phyloP scores from a whole-genome alignment of 345 rosid species.

The Hypericum perforatum region DNA sequence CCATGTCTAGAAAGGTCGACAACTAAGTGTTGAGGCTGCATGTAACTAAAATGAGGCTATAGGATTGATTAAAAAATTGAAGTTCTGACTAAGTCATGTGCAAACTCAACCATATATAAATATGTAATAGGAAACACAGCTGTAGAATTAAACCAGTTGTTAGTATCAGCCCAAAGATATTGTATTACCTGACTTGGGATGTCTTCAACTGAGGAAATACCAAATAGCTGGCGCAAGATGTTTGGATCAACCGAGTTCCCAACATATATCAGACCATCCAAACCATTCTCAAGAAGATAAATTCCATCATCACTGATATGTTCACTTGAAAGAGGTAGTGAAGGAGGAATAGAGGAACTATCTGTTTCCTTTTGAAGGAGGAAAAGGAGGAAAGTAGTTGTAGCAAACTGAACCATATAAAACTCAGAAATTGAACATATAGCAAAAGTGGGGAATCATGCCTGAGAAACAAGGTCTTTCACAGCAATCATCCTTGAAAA shows the following conservation, averaged over 20 bases:
- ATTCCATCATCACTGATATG: slow-evolving; percentile 70
- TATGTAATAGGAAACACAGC: neutral
- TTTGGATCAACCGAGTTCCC: slow-evolving; percentile 58
- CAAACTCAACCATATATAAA: neutral
- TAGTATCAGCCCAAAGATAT: neutral
- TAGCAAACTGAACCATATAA: slow-evolving; percentile 11
- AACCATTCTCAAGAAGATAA: slow-evolving; percentile 91
- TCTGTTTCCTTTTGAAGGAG: slow-evolving; percentile 40
- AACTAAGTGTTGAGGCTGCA: no score
- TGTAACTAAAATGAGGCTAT: no score
- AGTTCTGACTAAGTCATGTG: no score
- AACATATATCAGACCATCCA: slow-evolving; percentile 72
- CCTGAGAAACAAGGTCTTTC: slow-evolving; percentile 69
- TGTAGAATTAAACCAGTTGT: neutral
- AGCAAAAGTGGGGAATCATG: slow-evolving; percentile 9
- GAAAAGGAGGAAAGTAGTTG: slow-evolving; percentile 12
- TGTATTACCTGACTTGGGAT: slow-evolving; percentile 60
- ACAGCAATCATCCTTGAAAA: slow-evolving; percentile 81
- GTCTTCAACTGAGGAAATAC: slow-evolving; percentile 48
- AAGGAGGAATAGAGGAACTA: slow-evolving; percentile 48
- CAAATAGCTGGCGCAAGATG: slow-evolving; percentile 57
- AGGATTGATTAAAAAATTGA: no score
- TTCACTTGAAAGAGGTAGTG: slow-evolving; percentile 83
- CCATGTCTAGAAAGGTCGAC: no score
- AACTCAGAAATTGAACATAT: neutral